phyloP scores from a whole-genome alignment of 129 eudicot species.

The Chrysanthemum seticuspe region DNA sequence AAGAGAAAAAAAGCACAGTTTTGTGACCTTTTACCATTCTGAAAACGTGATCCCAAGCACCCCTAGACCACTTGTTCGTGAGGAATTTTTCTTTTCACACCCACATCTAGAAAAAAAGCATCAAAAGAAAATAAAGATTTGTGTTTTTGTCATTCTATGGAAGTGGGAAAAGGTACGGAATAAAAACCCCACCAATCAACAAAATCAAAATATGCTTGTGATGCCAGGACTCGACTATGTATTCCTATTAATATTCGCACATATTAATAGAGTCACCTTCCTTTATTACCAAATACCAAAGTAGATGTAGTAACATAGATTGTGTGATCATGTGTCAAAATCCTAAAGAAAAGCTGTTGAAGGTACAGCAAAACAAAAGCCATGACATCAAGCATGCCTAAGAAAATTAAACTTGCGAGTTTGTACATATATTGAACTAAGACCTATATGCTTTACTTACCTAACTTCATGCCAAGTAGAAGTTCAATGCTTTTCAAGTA shows the following conservation, averaged over 20 bases:
- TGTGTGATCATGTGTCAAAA: slow-evolving; percentile 16
- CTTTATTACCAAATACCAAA: background rate
- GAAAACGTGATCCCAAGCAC: too few species aligned
- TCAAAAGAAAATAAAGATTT: background rate
- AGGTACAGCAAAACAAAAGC: too few species aligned
- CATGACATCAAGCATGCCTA: too few species aligned
- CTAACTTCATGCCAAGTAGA: too few species aligned
- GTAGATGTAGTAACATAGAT: slow-evolving; percentile 13
- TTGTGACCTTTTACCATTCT: too few species aligned
- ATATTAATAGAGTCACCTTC: background rate
- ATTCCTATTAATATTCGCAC: slow-evolving; percentile 19
- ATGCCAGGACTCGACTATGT: slow-evolving; percentile 36
- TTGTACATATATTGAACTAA: too few species aligned
- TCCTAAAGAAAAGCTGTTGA: background rate
- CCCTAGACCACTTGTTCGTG: background rate
- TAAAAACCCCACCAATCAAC: slow-evolving; percentile 32
- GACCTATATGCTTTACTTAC: too few species aligned
- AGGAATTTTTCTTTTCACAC: slow-evolving; percentile 21
- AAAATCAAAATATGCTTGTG: slow-evolving; percentile 20
- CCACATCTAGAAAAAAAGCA: slow-evolving; percentile 16
- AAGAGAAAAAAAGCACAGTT: too few species aligned
- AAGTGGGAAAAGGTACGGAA: slow-evolving; percentile 22
- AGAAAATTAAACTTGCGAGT: too few species aligned
- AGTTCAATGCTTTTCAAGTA: too few species aligned
- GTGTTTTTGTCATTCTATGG: slow-evolving; percentile 27